Evolutionary conservation across 352 stramenopile species (phyloP).

Genomic region (Peronospora belbahrii): DNA sequence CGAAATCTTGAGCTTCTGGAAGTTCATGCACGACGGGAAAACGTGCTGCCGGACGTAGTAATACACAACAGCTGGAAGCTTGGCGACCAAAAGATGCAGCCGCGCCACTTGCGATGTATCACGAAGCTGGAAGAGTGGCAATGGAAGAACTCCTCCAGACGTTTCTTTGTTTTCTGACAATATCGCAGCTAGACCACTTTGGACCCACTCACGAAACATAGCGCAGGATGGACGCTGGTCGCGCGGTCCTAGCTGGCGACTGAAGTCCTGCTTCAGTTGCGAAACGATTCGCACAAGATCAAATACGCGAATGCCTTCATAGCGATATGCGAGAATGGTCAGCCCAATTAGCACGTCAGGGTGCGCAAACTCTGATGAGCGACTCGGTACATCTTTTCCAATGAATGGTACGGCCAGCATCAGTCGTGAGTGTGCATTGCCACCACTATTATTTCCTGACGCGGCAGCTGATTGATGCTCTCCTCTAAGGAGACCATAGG

Average conservation of each 20-base stretch:
- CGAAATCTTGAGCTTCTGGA: conserved; percentile 98
- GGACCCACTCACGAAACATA: conserved; percentile 77
- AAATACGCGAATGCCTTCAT: conserved; percentile 81
- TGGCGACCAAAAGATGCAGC: conserved; percentile 91
- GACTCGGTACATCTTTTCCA: conserved; percentile 98
- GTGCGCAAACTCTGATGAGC: conserved; percentile 98
- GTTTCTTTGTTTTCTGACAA: conserved; percentile 22
- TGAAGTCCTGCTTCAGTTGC: conserved; percentile 85
- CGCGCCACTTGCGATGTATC: conserved; percentile 94
- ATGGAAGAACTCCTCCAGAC: conserved; percentile 70
- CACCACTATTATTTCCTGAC: conserved; percentile 47
- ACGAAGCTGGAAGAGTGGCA: conserved; percentile 95
- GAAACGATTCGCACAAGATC: conserved; percentile 84
- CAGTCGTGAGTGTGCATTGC: conserved; percentile 93
- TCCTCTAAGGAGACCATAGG: conserved; percentile 92
- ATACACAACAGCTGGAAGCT: conserved; percentile 91
- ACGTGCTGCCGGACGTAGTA: conserved; percentile 98
- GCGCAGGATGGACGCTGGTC: conserved; percentile 70
- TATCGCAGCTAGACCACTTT: conserved; percentile 32
- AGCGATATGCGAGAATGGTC: conserved; percentile 87
- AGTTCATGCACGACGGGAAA: conserved; percentile 99
- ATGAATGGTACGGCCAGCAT: conserved; percentile 98
- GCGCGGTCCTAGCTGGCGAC: conserved; percentile 69
- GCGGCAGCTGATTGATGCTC: conserved; percentile 45
- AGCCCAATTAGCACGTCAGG: conserved; percentile 94